Evolutionary conservation across 495 filamentous ascomycete genomes (phyloP), one percentile per base, ranked within the genome.

Genomic region (Xylaria palmicola): DNA sequence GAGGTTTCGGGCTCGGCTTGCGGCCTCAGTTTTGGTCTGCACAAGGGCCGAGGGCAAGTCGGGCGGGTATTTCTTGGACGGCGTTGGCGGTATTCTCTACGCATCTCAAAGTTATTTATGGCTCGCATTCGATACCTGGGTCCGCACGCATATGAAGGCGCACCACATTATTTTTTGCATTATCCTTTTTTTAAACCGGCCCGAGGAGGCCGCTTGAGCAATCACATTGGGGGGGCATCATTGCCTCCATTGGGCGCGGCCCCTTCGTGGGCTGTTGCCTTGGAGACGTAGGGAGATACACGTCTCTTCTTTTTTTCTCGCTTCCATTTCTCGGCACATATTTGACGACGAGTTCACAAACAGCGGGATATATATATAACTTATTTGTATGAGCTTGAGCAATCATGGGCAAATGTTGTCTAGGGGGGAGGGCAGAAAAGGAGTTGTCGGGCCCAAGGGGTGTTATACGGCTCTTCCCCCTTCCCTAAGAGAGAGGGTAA

Each of bases 101-200:
- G 19, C 7, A 29, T 40, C 30, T 44, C 53, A 43, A 62, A n/a
- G n/a, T n/a, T 57, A 63, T 63, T 62, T 20, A 63, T 41, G 62
- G 60, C 60, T 63, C 48, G 65, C 60, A 67, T 60, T 63, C 50
- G 69, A 71, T 71, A 71, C 69, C 69, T 63, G 17, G 68, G 52
- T 62, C 67, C 66, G 69, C 64, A 67, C 64, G 66, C 66, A 71
- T 67, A 71, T 56, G 69, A 65, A 40, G 64, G 66, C 66, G 62
- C 64, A 71, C 64, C 66, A 59, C 39, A 65, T 36, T 65, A 37
- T 29, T 47, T 54, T 65, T 60, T 45, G 40, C 49, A 54, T 53
- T 41, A 71, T 64, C n/a, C n/a, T n/a, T 45, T 61, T 67, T 30
- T 59, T 56, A 64, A 57, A 59, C 61, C 48, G 69, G 66, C 51